Evolutionary conservation across 1,139 yeast species (phyloP).

Genomic region (Diutina sp.): DNA sequence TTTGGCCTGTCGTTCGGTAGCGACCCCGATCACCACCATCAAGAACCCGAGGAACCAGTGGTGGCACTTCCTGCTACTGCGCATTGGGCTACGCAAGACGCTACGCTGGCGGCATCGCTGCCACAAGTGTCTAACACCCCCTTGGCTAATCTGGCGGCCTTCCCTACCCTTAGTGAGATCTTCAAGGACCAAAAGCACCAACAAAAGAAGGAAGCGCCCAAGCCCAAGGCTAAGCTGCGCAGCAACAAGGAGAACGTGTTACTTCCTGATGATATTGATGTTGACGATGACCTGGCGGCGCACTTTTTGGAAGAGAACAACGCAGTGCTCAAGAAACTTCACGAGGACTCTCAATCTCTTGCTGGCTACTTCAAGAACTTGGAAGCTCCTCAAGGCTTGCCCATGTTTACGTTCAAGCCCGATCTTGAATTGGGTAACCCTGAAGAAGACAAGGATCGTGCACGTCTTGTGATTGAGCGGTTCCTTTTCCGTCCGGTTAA

Average conservation of each 20-base stretch:
- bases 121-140: slow-evolving; percentile 23
- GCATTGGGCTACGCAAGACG: slow-evolving; percentile 33
- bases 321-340: slow-evolving; percentile 19
- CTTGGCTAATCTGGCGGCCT: slow-evolving; percentile 43
- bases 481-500: slow-evolving; percentile 30
- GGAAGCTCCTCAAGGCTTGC: slow-evolving; percentile 13
- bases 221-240: slow-evolving; percentile 15
- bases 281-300: slow-evolving; percentile 24
- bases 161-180: slow-evolving; percentile 65
- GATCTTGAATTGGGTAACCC: slow-evolving; percentile 12
- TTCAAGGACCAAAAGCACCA: slow-evolving; percentile 29
- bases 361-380: slow-evolving; percentile 20
- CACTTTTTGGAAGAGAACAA: slow-evolving; percentile 25
- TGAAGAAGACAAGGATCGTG: slow-evolving; percentile 25
- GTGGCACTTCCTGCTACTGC: slow-evolving; percentile 44
- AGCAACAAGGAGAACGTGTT: slow-evolving; percentile 12
- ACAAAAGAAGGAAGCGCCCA: slow-evolving; percentile 14
- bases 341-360: slow-evolving; percentile 19
- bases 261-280: slow-evolving; percentile 26
- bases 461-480: slow-evolving; percentile 31
- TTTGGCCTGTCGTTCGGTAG: slow-evolving; percentile 1
- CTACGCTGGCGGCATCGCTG: slow-evolving; percentile 16
- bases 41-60: slow-evolving; percentile 7
- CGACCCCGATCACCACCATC: not conserved
- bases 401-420: slow-evolving; percentile 22